These are phyloP conservation scores for Trichoderma sp. DNA, from an alignment of 2,329 filamentous ascomycete species.

Conservation along the genomic window DNA sequence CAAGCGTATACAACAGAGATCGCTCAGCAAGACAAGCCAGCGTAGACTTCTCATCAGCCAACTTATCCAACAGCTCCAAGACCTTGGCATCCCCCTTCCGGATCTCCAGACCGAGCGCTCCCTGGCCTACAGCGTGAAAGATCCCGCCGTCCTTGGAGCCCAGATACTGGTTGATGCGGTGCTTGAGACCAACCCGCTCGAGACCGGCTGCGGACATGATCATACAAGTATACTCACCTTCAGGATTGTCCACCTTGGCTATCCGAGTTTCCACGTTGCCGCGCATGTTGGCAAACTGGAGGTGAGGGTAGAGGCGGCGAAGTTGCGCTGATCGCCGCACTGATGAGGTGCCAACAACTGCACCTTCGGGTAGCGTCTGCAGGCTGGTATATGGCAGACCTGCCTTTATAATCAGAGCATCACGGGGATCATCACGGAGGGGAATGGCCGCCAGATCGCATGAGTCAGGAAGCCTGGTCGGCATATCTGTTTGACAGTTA, in stretches of 20 bases:
- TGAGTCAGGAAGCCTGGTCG: conserved; percentile 5
- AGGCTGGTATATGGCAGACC: conserved; percentile 2
- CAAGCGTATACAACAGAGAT: conserved; percentile 4
- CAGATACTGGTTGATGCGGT: conserved; percentile 17
- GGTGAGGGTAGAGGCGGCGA: conserved; percentile 7
- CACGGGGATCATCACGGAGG: conserved; percentile 9
- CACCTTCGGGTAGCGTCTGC: conserved; percentile 1
- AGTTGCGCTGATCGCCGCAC: conserved; percentile 14
- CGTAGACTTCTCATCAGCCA: conserved; percentile 5
- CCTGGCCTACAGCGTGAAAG: conserved; percentile 11
- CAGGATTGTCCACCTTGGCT: conserved; percentile 3
- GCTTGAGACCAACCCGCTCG: conserved; percentile 8
- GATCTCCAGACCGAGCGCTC: conserved; percentile 14
- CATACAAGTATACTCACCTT: conserved; percentile 15
- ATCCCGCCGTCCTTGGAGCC: conserved; percentile 14
- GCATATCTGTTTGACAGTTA: conserved; percentile 8
- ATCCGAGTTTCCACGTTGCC: conserved; percentile 17
- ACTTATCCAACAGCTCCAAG: background rate
- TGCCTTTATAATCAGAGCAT: conserved; percentile 14
- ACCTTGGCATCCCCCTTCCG: conserved; percentile 1
- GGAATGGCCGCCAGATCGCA: conserved; percentile 15
- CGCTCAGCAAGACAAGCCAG: conserved; percentile 15
- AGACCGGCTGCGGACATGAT: conserved; percentile 16
- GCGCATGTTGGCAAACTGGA: conserved; percentile 7
- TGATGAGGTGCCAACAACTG: conserved; percentile 12